Conservation (phyloP, 2,329 filamentous ascomycete species). For the Zymoseptoria tritici region DNA sequence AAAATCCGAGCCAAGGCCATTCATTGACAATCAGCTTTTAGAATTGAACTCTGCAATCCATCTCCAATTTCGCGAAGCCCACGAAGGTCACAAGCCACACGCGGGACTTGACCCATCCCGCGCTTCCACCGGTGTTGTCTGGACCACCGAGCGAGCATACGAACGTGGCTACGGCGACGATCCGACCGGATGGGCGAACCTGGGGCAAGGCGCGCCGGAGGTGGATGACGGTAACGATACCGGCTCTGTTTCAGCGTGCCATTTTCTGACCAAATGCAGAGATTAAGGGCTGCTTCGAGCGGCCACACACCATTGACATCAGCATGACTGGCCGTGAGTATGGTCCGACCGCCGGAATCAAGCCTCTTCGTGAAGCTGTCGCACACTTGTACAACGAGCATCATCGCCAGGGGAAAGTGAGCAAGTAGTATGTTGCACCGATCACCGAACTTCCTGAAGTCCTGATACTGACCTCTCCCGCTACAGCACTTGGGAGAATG, state of each 20-base stretch:
- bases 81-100: slow-evolving; percentile 85
- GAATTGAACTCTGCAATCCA: slow-evolving; percentile 79
- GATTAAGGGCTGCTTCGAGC: slow-evolving; percentile 79
- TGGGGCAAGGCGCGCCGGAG: slow-evolving; percentile 89
- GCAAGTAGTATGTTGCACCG: slow-evolving; percentile 41
- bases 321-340: slow-evolving; percentile 77
- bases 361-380: slow-evolving; percentile 78
- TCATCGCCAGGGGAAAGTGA: slow-evolving; percentile 78
- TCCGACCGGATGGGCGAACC: slow-evolving; percentile 79
- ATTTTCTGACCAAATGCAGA: slow-evolving; percentile 45
- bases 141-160: slow-evolving; percentile 79
- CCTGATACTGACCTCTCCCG: background rate
- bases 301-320: slow-evolving; percentile 72
- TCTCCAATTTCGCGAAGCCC: slow-evolving; percentile 78
- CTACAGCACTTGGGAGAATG: slow-evolving; percentile 76
- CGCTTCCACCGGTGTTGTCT: slow-evolving; percentile 88
- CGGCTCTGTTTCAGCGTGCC: slow-evolving; percentile 27
- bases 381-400: slow-evolving; percentile 89
- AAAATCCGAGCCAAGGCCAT: background rate
- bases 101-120: slow-evolving; percentile 82
- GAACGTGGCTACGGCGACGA: slow-evolving; percentile 82
- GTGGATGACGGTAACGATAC: slow-evolving; percentile 76
- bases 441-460: background rate
- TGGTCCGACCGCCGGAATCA: slow-evolving; percentile 86
- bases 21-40: slow-evolving; percentile 32